Evolutionary conservation across 1,139 yeast genomes (phyloP), one percentile per base, ranked within the genome.

Genomic region (Magnusiomyces tetraspermus): DNA sequence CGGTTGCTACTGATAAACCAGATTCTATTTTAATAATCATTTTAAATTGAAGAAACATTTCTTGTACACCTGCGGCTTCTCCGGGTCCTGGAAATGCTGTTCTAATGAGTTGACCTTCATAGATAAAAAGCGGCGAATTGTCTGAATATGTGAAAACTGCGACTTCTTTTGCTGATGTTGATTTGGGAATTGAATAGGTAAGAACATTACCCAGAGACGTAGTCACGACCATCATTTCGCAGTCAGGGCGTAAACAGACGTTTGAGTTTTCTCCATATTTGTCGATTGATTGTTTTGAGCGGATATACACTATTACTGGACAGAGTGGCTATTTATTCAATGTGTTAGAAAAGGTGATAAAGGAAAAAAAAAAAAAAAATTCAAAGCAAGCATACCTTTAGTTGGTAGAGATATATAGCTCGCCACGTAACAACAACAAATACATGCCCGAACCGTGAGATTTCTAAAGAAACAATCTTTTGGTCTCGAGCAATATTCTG

Each of bases 71-170:
- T 22, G 65, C 57, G 2, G 68, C 69, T 53, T 71, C 75, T 6
- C 75, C 74, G 0, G 73, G 71, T 1, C 74, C 75, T 1, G 72
- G 71, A 19, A 62, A 58, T 19, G 62, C 58, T 17, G 59, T 57
- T 6, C 59, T 55, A 17, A 56, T 50, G 6, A 55, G 54, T 11
- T 55, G 59, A 2, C 55, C 57, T 36, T 54, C 54, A 26, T 54
- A 53, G 5, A 54, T 52, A 33, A 51, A 54, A 21, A 52, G 31
- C 17, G 54, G 54, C 1, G 56, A 54, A 38, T 54, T 50, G 46
- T 54, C 56, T 5, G 56, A 51, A 36, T 54, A 52, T 2, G 54
- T 52, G 21, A 54, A 54, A 13, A 51, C 51, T 5, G 52, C 56
- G 13, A 54, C 45, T 38, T 54, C 56, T 24, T 41, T 38, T 1